Evolutionary conservation across 345 rosid species (phyloP).

Genomic region (Linum tenue): DNA sequence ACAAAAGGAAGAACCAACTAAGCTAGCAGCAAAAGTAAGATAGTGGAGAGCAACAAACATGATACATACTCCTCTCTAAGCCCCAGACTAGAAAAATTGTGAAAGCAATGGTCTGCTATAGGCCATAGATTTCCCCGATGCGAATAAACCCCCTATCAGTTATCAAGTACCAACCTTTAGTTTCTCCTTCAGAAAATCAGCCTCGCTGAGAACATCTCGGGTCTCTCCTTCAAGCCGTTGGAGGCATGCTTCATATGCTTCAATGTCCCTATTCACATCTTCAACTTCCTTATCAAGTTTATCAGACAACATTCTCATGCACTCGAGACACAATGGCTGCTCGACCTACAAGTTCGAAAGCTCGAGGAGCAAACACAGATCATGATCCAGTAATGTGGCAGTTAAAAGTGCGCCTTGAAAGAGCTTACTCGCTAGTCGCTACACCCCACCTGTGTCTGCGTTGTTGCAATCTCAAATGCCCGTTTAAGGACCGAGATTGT

Average conservation of each 20-base stretch:
- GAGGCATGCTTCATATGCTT: constrained; percentile 82
- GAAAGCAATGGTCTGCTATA: not conserved
- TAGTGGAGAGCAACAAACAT: too few species aligned
- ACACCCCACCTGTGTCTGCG: constrained; percentile 67
- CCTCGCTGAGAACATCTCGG: constrained; percentile 67
- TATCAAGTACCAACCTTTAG: constrained; percentile 37
- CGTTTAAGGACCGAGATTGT: constrained; percentile 63
- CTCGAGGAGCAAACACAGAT: constrained; percentile 5
- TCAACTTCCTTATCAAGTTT: constrained; percentile 95
- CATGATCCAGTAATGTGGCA: not conserved
- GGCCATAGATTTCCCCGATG: not conserved
- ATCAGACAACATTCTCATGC: constrained; percentile 89
- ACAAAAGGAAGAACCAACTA: too few species aligned
- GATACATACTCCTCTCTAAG: too few species aligned
- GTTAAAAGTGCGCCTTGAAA: not conserved
- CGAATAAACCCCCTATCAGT: not conserved
- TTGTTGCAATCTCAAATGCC: constrained; percentile 80
- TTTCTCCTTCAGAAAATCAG: constrained; percentile 85
- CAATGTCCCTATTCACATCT: constrained; percentile 81
- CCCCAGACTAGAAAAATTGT: too few species aligned
- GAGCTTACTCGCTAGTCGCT: not conserved
- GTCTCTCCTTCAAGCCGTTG: constrained; percentile 69
- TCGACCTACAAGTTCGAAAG: constrained; percentile 52
- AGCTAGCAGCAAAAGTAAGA: too few species aligned
- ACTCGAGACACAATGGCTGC: constrained; percentile 91